Percentiles rank a stretch among this genome's conserved stretches.
These are phyloP conservation scores for Sordariomycetes sp. DNA, from an alignment of 2,329 filamentous ascomycete species.

Conservation along the genomic window DNA sequence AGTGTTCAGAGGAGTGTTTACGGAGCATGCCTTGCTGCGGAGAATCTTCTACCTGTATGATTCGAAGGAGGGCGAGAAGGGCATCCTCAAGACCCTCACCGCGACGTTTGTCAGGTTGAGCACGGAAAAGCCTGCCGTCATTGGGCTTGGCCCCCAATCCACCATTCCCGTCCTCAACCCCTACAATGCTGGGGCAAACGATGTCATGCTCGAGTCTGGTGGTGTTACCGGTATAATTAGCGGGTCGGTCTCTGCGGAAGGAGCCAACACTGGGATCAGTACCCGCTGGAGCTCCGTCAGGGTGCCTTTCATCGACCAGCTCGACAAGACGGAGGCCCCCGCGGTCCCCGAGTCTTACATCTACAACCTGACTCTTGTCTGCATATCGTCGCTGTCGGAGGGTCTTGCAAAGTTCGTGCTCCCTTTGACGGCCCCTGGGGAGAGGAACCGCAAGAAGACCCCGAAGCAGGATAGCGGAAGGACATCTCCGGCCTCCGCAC, in stretches of 20 bases:
- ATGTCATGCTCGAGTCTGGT: constrained; percentile 80
- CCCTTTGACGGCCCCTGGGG: constrained; percentile 74
- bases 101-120: constrained; percentile 85
- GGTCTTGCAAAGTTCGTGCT: constrained; percentile 87
- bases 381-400: constrained; percentile 82
- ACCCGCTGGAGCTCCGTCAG: constrained; percentile 81
- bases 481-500: constrained; percentile 25
- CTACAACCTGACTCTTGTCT: constrained; percentile 78
- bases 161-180: constrained; percentile 58
- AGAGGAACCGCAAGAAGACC: constrained; percentile 40
- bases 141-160: constrained; percentile 81
- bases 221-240: constrained; percentile 81
- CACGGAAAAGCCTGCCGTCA: constrained; percentile 78
- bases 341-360: constrained; percentile 82
- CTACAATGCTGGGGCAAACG: constrained; percentile 46
- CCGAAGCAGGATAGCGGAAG: constrained; percentile 28
- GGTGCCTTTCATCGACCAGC: constrained; percentile 80
- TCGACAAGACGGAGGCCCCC: constrained; percentile 83
- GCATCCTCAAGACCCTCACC: constrained; percentile 69
- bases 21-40: constrained; percentile 64
- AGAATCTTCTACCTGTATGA: constrained; percentile 76
- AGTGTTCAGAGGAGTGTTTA: constrained; percentile 73
- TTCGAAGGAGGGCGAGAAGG: constrained; percentile 53
- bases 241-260: constrained; percentile 52
- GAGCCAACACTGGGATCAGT: constrained; percentile 66